phyloP scores from a whole-genome alignment of 2,329 filamentous ascomycete genomes.

The Knoxdaviesia capensis region DNA sequence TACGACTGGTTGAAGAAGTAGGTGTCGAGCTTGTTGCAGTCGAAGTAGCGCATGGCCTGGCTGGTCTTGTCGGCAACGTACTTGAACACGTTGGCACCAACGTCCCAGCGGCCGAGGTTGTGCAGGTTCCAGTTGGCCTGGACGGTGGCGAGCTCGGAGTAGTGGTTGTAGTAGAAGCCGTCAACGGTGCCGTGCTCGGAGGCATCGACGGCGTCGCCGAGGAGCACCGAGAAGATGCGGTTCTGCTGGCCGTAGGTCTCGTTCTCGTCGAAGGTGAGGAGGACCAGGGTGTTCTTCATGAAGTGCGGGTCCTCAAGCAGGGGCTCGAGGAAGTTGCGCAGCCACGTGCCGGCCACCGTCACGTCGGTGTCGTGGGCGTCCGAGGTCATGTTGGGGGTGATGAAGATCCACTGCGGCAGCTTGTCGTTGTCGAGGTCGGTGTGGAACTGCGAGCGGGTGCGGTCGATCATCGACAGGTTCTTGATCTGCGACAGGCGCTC shows the following conservation, averaged over 20 bases:
- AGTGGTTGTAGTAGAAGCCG: constrained; percentile 51
- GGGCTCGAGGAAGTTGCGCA: constrained; percentile 45
- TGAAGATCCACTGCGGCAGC: constrained; percentile 54
- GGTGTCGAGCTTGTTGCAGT: constrained; percentile 17
- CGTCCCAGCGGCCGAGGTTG: constrained; percentile 52
- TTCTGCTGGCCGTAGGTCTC: constrained; percentile 48
- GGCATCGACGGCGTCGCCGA: constrained; percentile 53
- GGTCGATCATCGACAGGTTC: constrained; percentile 32
- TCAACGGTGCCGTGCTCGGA: constrained; percentile 49
- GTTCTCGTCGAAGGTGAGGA: constrained; percentile 67
- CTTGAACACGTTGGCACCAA: constrained; percentile 49
- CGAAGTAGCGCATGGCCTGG: constrained; percentile 24
- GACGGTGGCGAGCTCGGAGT: constrained; percentile 46
- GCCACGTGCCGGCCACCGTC: constrained; percentile 48
- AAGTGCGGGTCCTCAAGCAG: constrained; percentile 51
- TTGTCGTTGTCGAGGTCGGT: constrained; percentile 40
- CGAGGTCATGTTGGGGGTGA: constrained; percentile 56
- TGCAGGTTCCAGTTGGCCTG: constrained; percentile 50
- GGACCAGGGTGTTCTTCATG: constrained; percentile 53
- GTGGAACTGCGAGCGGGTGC: constrained; percentile 35
- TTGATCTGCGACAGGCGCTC: constrained; percentile 50
- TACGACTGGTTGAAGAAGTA: constrained; percentile 34
- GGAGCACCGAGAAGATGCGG: constrained; percentile 46
- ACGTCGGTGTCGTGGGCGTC: constrained; percentile 60
- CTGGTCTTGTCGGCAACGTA: constrained; percentile 40